phyloP scores from a whole-genome alignment of 2,329 filamentous ascomycete genomes.

The Colletotrichum sp. region DNA sequence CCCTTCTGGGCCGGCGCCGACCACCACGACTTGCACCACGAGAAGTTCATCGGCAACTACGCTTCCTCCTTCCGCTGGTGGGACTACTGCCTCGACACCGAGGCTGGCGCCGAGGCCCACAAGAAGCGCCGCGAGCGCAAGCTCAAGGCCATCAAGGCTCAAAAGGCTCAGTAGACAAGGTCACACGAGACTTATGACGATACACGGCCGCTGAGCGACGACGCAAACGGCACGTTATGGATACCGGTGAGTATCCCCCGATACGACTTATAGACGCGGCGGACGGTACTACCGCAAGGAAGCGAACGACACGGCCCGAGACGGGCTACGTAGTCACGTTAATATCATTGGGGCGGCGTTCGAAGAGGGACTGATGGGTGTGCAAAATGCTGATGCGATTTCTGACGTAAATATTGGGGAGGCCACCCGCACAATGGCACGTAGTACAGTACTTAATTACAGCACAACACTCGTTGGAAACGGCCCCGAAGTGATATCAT shows the following conservation, averaged over 20 bases:
- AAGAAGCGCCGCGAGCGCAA: constrained; percentile 84
- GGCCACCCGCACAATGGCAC: constrained; percentile 14
- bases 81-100: constrained; percentile 93
- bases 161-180: constrained; percentile 68
- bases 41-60: constrained; percentile 99
- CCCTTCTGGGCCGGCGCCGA: constrained; percentile 98
- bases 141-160: constrained; percentile 66
- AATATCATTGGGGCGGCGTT: constrained; percentile 23
- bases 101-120: constrained; percentile 86
- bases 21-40: constrained; percentile 96
- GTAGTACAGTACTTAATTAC: constrained; percentile 22
- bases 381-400: constrained; percentile 1
- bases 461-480: background rate
- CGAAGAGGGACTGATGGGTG: constrained; percentile 14
- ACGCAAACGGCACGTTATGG: background rate
- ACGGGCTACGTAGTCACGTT: constrained; percentile 11
- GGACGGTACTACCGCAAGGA: background rate
- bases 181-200: background rate
- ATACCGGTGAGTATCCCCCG: background rate
- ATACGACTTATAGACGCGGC: constrained; percentile 16
- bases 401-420: constrained; percentile 19
- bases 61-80: constrained; percentile 98
- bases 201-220: background rate
- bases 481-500: background rate
- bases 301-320: constrained; percentile 8